phyloP scores from a whole-genome alignment of 2,329 filamentous ascomycete genomes.

The Sphaerulina vaccinii region DNA sequence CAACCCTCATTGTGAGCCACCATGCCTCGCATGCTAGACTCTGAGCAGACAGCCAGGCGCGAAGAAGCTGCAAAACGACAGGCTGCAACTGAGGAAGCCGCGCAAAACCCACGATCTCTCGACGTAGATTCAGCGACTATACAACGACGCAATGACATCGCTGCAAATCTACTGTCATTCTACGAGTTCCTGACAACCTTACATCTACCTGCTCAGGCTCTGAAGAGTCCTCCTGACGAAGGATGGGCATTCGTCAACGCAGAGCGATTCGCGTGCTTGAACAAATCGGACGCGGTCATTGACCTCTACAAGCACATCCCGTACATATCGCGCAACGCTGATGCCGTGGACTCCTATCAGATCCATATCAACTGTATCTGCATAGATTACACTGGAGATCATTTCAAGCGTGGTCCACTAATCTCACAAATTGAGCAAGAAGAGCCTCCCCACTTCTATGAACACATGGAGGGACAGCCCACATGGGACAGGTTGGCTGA shows the following conservation, averaged over 20 bases:
- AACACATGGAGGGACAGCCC: not conserved
- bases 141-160: conserved; percentile 4
- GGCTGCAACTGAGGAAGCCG: too few relatives aligned
- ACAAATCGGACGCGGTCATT: conserved; percentile 9
- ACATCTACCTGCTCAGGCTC: not conserved
- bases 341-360: not conserved
- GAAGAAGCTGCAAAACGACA: too few relatives aligned
- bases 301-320: conserved; percentile 13
- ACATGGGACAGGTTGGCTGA: not conserved
- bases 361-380: not conserved
- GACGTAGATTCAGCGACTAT: conserved; percentile 1
- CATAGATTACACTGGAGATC: conserved; percentile 1
- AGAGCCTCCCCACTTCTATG: not conserved
- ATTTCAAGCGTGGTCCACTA: conserved; percentile 1
- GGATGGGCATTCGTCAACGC: conserved; percentile 8
- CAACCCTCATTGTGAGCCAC: too few relatives aligned
- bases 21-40: too few relatives aligned
- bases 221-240: conserved; percentile 7
- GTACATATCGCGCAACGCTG: conserved; percentile 3
- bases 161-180: conserved; percentile 6
- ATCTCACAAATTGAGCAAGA: not conserved
- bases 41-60: too few relatives aligned
- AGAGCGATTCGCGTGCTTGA: conserved; percentile 5
- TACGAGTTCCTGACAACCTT: conserved; percentile 4
- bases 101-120: conserved; percentile 3